Evolutionary conservation across 495 filamentous ascomycete species (phyloP), one percentile per base, ranked within the genome.

Genomic region (Beverwykella pulmonaria): DNA sequence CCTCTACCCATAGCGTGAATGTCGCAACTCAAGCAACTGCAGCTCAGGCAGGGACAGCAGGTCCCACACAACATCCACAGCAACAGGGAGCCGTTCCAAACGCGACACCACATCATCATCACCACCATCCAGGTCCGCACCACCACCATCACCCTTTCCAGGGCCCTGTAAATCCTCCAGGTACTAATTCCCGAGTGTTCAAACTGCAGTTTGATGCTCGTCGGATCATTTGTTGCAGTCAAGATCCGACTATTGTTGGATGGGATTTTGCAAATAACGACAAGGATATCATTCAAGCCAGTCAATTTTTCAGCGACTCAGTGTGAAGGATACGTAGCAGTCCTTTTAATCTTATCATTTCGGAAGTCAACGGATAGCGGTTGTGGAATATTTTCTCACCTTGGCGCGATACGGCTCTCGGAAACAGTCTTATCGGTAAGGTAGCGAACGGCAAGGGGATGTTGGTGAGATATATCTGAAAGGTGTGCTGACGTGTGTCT

Each of bases 261-360:
- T 98, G 94, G 94, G 94, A 98, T 78, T 98, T 97, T 82, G 93
- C 92, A 53, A 90, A 90, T 69, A 90, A 85, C n/a, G 94, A 98
- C 57, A 79, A 85, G 70, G 86, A 92, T 65, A 87, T 98, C 49
- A 86, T 92, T 58, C 88, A 90, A 72, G 91, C 90, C 1, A 86
- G 86, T 57, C 86, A 83, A 39, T 97, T 96, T 74, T 97, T 97
- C 47, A 67, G 72, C 14, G 72, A 74, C 9, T 59, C 69, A 15
- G 32, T 50, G 1, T 71, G 26, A 60, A 67, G 52, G 23, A n/a
- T 44, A 14, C 6, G 17, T 44, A 3, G 17, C 15, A 7, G 8
- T 12, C 5, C 3, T 2, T 44, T 4, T 44, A 44, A 44, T 44
- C 3, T 3, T 44, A n/a, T 44, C 8, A n/a, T 44, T 4, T 44